These are phyloP conservation scores for Dothiorella sarmentorum DNA, from an alignment of 2,329 filamentous ascomycete genomes.

Conservation along the genomic window DNA sequence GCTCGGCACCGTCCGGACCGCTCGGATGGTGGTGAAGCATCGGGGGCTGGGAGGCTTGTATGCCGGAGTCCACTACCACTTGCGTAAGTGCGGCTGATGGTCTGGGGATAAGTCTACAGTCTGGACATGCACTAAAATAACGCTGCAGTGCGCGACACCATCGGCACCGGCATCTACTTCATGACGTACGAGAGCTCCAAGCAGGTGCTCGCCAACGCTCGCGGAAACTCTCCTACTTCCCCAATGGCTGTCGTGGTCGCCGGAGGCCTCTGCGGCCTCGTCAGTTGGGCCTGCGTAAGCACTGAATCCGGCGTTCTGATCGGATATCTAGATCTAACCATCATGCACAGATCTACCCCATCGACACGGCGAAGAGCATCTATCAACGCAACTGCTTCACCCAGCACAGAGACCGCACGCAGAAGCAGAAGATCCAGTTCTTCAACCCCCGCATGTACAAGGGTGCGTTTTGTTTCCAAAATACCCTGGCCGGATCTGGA, in stretches of 20 bases:
- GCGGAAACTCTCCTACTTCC: slow-evolving; percentile 70
- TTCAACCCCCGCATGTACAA: slow-evolving; percentile 77
- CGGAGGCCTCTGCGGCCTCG: slow-evolving; percentile 76
- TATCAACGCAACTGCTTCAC: slow-evolving; percentile 80
- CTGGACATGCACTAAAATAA: slow-evolving; percentile 7
- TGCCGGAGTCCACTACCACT: slow-evolving; percentile 74
- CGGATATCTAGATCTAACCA: slow-evolving; percentile 20
- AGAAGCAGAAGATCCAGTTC: slow-evolving; percentile 68
- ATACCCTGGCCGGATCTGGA: too few species aligned
- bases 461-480: slow-evolving; percentile 47
- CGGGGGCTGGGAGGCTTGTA: slow-evolving; percentile 72
- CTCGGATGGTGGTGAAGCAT: slow-evolving; percentile 72
- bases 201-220: slow-evolving; percentile 72
- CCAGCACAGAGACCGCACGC: slow-evolving; percentile 56
- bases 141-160: slow-evolving; percentile 69
- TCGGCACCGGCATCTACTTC: slow-evolving; percentile 83
- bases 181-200: slow-evolving; percentile 87
- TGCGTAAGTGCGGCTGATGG: slow-evolving; percentile 54
- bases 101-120: not conserved
- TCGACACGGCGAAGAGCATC: slow-evolving; percentile 80
- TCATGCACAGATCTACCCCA: slow-evolving; percentile 47
- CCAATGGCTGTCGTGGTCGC: slow-evolving; percentile 75
- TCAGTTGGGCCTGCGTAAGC: slow-evolving; percentile 66
- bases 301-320: slow-evolving; percentile 24
- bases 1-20: slow-evolving; percentile 72